Conservation (phyloP, 1,139 yeast species). For the Entelexis paramagnoliae region DNA sequence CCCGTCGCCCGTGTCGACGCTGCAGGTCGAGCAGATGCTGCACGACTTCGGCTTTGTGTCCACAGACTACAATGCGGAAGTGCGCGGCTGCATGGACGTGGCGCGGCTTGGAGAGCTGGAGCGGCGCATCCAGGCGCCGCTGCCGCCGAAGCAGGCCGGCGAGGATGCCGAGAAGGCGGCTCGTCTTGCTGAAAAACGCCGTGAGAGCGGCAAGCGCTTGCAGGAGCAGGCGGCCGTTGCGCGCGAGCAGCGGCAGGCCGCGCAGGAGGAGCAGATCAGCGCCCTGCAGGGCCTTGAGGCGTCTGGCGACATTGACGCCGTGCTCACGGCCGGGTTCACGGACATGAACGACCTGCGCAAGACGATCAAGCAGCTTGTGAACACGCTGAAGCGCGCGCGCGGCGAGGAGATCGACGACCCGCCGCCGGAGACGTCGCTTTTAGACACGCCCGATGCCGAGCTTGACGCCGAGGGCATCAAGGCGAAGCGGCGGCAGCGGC, state of each 20-base stretch:
- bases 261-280: conserved; percentile 59
- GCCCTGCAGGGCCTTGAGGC: conserved; percentile 47
- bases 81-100: conserved; percentile 47
- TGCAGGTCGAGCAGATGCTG: conserved; percentile 58
- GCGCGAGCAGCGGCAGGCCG: conserved; percentile 65
- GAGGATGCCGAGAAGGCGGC: conserved; percentile 40
- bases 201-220: conserved; percentile 76
- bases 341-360: conserved; percentile 62
- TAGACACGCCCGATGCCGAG: conserved; percentile 71
- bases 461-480: conserved; percentile 68
- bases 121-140: conserved; percentile 73
- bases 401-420: conserved; percentile 46
- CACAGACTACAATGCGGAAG: conserved; percentile 53
- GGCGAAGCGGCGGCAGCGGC: conserved; percentile 75
- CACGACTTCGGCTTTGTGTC: conserved; percentile 75
- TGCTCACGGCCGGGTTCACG: conserved; percentile 64
- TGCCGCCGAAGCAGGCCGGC: conserved; percentile 25
- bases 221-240: conserved; percentile 90
- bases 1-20: conserved; percentile 57
- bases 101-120: conserved; percentile 55
- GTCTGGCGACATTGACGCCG: conserved; percentile 33
- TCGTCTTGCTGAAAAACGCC: conserved; percentile 61
- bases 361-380: conserved; percentile 56
- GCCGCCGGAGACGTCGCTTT: conserved; percentile 57
- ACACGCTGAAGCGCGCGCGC: conserved; percentile 53